Conservation (phyloP, 352 stramenopile species). For the Phytophthora boehmeriae region DNA sequence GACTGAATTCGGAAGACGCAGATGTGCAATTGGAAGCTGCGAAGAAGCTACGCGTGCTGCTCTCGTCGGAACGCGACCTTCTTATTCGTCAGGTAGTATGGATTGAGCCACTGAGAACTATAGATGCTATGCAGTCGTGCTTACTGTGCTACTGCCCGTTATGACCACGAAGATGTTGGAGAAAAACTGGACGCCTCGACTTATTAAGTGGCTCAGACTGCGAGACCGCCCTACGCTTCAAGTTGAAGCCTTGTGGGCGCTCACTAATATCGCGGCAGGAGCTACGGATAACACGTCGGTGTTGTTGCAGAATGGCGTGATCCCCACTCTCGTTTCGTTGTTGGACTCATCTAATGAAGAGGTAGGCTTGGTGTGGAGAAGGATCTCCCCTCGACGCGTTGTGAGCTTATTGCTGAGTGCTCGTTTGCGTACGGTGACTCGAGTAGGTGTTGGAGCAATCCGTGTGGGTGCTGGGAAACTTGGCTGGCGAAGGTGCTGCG, state of each 20-base stretch:
- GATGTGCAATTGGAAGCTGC: constrained; percentile 84
- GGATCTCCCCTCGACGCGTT: constrained; percentile 27
- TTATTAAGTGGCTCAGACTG: constrained; percentile 87
- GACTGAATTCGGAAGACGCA: constrained; percentile 82
- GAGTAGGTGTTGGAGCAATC: constrained; percentile 91
- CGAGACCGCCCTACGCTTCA: constrained; percentile 84
- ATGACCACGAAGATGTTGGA: constrained; percentile 72
- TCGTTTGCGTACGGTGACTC: constrained; percentile 27
- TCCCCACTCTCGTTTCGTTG: constrained; percentile 91
- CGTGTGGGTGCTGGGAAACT: constrained; percentile 93
- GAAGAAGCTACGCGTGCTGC: constrained; percentile 87
- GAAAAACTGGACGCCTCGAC: constrained; percentile 87
- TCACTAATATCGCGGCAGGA: constrained; percentile 95
- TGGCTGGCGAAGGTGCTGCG: constrained; percentile 89
- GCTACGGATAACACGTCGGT: constrained; percentile 92
- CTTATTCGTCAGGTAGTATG: constrained; percentile 82
- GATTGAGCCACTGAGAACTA: not conserved
- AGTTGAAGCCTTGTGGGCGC: constrained; percentile 94
- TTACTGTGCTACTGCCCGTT: constrained; percentile 16
- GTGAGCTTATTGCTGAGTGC: constrained; percentile 32
- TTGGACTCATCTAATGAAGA: constrained; percentile 92
- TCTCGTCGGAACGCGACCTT: constrained; percentile 84
- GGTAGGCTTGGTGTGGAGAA: constrained; percentile 44
- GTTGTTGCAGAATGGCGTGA: constrained; percentile 91
- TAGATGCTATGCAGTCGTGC: not conserved